phyloP scores from a whole-genome alignment of 441 rosid genomes.

The Gossypium aridum region DNA sequence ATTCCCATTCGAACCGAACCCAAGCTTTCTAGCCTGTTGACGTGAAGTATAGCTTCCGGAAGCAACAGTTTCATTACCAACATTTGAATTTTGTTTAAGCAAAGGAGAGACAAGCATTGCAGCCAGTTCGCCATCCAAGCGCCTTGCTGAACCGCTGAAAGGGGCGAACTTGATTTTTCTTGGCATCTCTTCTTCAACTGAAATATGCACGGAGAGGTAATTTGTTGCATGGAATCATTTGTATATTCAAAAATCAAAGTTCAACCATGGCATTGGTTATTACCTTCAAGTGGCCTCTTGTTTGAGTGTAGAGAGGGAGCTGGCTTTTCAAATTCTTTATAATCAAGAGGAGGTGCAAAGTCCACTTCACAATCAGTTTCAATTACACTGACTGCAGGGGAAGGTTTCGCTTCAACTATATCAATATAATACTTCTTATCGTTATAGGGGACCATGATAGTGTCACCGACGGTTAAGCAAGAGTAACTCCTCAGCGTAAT shows the following conservation, averaged over 20 bases:
- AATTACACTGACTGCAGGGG: constrained; percentile 53
- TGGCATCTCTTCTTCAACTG: constrained; percentile 40
- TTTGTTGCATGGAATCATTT: not conserved
- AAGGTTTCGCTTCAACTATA: constrained; percentile 55
- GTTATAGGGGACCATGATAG: constrained; percentile 64
- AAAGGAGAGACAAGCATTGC: constrained; percentile 14
- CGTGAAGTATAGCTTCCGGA: constrained; percentile 23
- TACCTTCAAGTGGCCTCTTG: constrained; percentile 43
- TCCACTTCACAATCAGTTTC: constrained; percentile 75
- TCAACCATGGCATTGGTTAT: not conserved
- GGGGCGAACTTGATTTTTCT: constrained; percentile 42
- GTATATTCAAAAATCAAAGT: not conserved
- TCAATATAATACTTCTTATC: constrained; percentile 52
- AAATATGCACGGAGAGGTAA: constrained; percentile 4
- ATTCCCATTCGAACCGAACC: constrained; percentile 43
- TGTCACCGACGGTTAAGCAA: constrained; percentile 61
- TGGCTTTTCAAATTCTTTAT: constrained; percentile 50
- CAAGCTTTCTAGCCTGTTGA: constrained; percentile 36
- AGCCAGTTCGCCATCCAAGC: constrained; percentile 46
- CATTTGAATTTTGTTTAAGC: constrained; percentile 17
- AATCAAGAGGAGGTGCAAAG: constrained; percentile 65
- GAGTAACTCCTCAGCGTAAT: constrained; percentile 63
- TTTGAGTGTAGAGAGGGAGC: constrained; percentile 21
- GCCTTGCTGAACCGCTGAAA: constrained; percentile 47
- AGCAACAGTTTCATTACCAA: constrained; percentile 14